Base-by-base conservation (phyloP, 2,329 filamentous ascomycete species). In the Fusarium palustre region DNA sequence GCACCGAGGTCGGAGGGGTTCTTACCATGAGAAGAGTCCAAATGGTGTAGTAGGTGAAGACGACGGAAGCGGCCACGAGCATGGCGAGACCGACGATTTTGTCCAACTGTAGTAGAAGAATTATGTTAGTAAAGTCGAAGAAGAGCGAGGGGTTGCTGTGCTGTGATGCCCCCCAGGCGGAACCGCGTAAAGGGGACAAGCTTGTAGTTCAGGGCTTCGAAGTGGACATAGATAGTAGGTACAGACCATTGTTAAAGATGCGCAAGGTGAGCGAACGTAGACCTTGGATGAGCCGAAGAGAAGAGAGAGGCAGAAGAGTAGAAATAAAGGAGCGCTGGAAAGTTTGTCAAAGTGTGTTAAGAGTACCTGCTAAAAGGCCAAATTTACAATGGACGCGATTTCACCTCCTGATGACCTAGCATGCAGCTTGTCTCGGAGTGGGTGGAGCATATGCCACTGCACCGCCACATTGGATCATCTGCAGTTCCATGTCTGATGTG, bases 21-120 rank as follows among this genome's bases (percentile, higher is more conserved):
- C 82, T 62, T 88, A 97, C 96, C 92, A 99, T 98, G 72, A 98
- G 87, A 70, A 99, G 87, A 30, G 96, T 97, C 96, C 96, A 99
- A 81, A 97, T 88, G 69, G 93, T 96, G 85, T 99, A 99, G 88
- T 99, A 99, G 76, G 87, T 82, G 76, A 89, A 89, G 76, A 89
- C 84, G 80, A 87, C 84, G 69, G 86, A 85, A 76, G 87, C 86
- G 79, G 86, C 87, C 86, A 88, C 86, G 80, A 89, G 85, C 87
- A 89, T 89, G 87, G 87, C 86, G 85, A 88, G 83, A 78, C 87
- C 87, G 77, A 88, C 85, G 79, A 89, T 87, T 89, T 93, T 94
- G 88, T 97, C 96, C 83, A 97, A 92, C 96, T 99, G 80, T 16
- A 52, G 47, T 7, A 39, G 56, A 30, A 50, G 43, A 45, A 55